A percentile compares a stretch with the other conserved stretches of the same genome.
Conservation (phyloP, 352 stramenopile genomes). For the Phytophthora hybrid region DNA sequence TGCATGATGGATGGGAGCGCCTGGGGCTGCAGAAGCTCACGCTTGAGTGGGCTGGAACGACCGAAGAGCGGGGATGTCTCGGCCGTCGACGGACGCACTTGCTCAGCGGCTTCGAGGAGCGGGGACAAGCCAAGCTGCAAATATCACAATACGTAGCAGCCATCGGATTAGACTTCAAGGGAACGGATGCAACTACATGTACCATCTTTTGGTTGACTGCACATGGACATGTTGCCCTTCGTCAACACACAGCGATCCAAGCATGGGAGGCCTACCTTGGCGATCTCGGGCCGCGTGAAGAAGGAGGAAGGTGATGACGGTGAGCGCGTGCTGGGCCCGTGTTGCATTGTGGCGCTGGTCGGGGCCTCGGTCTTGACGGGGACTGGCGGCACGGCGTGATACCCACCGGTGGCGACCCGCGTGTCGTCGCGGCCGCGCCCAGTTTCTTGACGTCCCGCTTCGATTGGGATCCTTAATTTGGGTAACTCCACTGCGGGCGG, state of each 20-base stretch:
- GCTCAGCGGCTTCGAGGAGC: constrained; percentile 68
- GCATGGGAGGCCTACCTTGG: constrained; percentile 31
- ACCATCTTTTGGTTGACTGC: constrained; percentile 12
- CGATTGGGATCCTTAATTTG: constrained; percentile 38
- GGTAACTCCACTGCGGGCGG: constrained; percentile 26
- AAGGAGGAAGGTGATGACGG: constrained; percentile 57
- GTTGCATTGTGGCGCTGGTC: not conserved
- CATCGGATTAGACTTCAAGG: constrained; percentile 33
- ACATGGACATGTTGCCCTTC: constrained; percentile 19
- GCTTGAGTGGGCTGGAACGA: constrained; percentile 37
- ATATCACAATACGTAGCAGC: constrained; percentile 27
- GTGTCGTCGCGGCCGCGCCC: constrained; percentile 22
- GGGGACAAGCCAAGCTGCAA: constrained; percentile 64
- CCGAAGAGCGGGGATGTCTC: constrained; percentile 24
- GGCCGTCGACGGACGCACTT: constrained; percentile 40
- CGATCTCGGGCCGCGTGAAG: constrained; percentile 45
- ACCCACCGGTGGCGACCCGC: constrained; percentile 9
- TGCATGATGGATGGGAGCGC: constrained; percentile 52
- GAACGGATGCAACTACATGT: constrained; percentile 18
- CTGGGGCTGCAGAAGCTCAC: constrained; percentile 27
- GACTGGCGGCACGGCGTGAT: constrained; percentile 25
- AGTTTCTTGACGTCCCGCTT: constrained; percentile 12
- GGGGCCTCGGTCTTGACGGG: constrained; percentile 26
- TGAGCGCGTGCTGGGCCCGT: constrained; percentile 40
- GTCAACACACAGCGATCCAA: not conserved